Evolutionary conservation across 768 basidiomycete species (phyloP), one percentile per base, ranked within the genome.

Genomic region (Rhizopogon salebrosus): DNA sequence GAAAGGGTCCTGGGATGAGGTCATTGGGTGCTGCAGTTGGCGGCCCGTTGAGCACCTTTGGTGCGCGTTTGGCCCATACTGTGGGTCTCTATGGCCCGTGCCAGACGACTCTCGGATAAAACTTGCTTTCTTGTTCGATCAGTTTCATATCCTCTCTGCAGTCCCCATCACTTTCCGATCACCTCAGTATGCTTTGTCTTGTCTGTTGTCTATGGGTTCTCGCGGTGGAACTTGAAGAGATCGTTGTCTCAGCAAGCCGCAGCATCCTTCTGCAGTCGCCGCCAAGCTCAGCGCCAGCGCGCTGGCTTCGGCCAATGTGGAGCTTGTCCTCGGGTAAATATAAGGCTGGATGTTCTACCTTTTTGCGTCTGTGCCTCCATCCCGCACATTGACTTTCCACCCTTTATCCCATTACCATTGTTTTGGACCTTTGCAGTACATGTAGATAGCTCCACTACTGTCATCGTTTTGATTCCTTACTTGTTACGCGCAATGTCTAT

Each of bases 21-120:
- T 57, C 61, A 16, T 34, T 51, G 24, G 55, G 61, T 16, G 54
- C 62, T 36, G 65, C 63, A 13, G 60, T 69, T n/a, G 51, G 55
- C 31, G 65, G 64, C 16, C 54, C 65, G 22, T 60, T 68, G 37
- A 64, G 64, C 29, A 43, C 53, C 16, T 57, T 65, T 43, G 59
- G 63, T 27, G 42, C 51, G 38, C 61, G 58, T 35, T 49, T 69
- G 4, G 57, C 61, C 45, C 55, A 60, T 22, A 57, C 63, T 8
- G 52, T 65, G 41, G 57, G 48, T 37, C 36, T 53, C 23, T 46
- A 64, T 37, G 39, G 51, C 20, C 34, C 60, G 39, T 65, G 55
- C 48, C 59, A 55, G 40, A 54, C 27, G 22, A 42, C 43, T 55
- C 57, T 46, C 62, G 64, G 64, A 46, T 64, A 8, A 46, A 34